Conservation (phyloP, 1,139 yeast genomes). For the Kluyveromyces sp. region DNA sequence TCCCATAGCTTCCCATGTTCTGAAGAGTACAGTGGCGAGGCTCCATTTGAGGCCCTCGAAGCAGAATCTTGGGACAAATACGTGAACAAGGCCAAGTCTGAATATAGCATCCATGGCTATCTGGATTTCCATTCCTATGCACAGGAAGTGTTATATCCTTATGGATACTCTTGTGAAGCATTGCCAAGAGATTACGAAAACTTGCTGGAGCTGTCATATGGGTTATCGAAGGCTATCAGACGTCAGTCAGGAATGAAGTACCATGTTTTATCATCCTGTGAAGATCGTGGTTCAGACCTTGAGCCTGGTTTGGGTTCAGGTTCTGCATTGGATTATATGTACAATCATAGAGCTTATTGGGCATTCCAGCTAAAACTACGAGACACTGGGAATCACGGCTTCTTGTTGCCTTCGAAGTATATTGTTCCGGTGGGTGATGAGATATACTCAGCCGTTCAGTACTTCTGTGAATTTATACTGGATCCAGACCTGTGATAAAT, state of each 20-base stretch:
- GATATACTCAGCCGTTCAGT: conserved; percentile 58
- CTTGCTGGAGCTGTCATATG: conserved; percentile 72
- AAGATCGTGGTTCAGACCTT: conserved; percentile 62
- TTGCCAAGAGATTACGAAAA: conserved; percentile 76
- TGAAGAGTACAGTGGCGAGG: conserved; percentile 74
- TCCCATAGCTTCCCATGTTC: conserved; percentile 67
- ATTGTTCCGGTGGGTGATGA: conserved; percentile 76
- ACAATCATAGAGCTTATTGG: conserved; percentile 74
- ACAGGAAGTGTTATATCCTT: conserved; percentile 76
- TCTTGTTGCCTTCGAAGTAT: conserved; percentile 62
- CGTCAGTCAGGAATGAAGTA: conserved; percentile 55
- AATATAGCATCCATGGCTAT: conserved; percentile 65
- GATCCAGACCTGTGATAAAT: conserved; percentile 30
- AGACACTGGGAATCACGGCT: conserved; percentile 81
- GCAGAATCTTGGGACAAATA: conserved; percentile 57
- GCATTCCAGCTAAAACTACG: conserved; percentile 78
- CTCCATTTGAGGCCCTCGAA: conserved; percentile 72
- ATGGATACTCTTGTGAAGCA: conserved; percentile 68
- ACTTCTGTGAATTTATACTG: conserved; percentile 62
- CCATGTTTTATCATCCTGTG: conserved; percentile 69
- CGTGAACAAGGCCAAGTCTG: conserved; percentile 50
- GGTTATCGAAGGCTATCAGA: conserved; percentile 67
- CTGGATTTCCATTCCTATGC: conserved; percentile 81
- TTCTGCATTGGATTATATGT: conserved; percentile 76
- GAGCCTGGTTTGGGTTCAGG: conserved; percentile 76